Percentiles rank a stretch among this genome's conserved stretches.
Evolutionary conservation across 1,139 yeast genomes (phyloP).

Genomic region (Geotrichum reessii): DNA sequence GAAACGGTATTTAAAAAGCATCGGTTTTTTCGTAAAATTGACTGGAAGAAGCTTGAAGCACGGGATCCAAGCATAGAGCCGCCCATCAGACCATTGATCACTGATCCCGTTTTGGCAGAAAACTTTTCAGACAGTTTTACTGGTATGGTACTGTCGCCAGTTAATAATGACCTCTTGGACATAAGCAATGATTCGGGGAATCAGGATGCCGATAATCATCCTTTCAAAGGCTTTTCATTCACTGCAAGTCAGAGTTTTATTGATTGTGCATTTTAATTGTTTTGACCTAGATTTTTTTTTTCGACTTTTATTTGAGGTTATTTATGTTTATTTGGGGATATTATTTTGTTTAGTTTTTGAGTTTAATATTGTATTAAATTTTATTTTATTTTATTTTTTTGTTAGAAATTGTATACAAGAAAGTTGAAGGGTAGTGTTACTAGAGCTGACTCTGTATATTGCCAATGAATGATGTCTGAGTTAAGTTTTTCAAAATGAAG

Average conservation of each 20-base stretch:
- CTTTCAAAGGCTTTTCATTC: constrained; percentile 35
- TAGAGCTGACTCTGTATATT: constrained; percentile 4
- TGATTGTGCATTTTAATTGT: constrained; percentile 21
- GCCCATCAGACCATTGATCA: constrained; percentile 80
- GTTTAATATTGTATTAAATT: neutral
- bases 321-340: neutral
- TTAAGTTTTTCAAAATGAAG: constrained; percentile 72
- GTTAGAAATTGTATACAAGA: constrained; percentile 1
- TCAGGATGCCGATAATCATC: constrained; percentile 12
- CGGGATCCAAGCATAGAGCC: constrained; percentile 50
- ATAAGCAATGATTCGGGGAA: constrained; percentile 20
- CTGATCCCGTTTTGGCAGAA: constrained; percentile 84
- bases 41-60: constrained; percentile 61
- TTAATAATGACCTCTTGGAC: constrained; percentile 12
- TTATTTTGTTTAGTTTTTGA: constrained; percentile 4
- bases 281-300: neutral
- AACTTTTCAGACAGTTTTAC: constrained; percentile 89
- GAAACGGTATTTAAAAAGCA: constrained; percentile 61
- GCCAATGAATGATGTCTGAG: constrained; percentile 23
- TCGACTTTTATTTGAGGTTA: neutral
- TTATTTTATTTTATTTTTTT: neutral
- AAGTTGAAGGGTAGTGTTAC: constrained; percentile 14
- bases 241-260: constrained; percentile 33
- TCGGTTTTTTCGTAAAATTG: constrained; percentile 69
- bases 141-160: constrained; percentile 45